phyloP scores from a whole-genome alignment of 352 stramenopile genomes.

The Phytopythium helicoides region DNA sequence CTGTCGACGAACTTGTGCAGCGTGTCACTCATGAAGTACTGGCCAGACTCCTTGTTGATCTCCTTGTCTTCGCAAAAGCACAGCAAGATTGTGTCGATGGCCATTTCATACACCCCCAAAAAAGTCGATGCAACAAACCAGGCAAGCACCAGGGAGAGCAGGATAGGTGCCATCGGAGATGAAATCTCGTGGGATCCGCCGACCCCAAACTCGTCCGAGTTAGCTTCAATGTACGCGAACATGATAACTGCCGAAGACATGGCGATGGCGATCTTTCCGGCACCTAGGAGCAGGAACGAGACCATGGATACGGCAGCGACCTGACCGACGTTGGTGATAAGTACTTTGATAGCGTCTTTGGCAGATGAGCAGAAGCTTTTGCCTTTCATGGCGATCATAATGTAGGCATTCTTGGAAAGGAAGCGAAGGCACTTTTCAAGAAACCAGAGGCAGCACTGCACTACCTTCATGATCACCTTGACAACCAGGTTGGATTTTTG shows the following conservation, averaged over 20 bases:
- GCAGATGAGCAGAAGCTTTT: conserved; percentile 81
- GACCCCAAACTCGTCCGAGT: conserved; percentile 48
- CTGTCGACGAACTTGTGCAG: conserved; percentile 69
- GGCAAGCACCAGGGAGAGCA: conserved; percentile 89
- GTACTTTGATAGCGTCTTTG: conserved; percentile 92
- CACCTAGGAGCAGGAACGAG: conserved; percentile 86
- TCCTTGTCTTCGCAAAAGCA: conserved; percentile 95
- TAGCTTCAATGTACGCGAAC: conserved; percentile 61
- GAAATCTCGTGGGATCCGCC: conserved; percentile 65
- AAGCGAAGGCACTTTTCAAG: conserved; percentile 95
- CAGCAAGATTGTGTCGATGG: conserved; percentile 93
- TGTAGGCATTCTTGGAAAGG: conserved; percentile 97
- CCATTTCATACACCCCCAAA: conserved; percentile 94
- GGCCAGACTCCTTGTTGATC: conserved; percentile 58
- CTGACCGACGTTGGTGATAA: conserved; percentile 89
- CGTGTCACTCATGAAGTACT: conserved; percentile 83
- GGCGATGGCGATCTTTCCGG: conserved; percentile 90
- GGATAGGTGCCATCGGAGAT: conserved; percentile 77
- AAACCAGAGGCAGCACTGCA: conserved; percentile 95
- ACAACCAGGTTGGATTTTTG: conserved; percentile 74
- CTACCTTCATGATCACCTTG: conserved; percentile 80
- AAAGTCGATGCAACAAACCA: conserved; percentile 95
- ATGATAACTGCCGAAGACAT: conserved; percentile 50
- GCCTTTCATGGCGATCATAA: conserved; percentile 81
- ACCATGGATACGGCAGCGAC: conserved; percentile 88